Percentiles rank a stretch among this genome's conserved stretches.
Evolutionary conservation across 1,284 basidiomycete genomes (phyloP).

Genomic region (Tilletia indica): DNA sequence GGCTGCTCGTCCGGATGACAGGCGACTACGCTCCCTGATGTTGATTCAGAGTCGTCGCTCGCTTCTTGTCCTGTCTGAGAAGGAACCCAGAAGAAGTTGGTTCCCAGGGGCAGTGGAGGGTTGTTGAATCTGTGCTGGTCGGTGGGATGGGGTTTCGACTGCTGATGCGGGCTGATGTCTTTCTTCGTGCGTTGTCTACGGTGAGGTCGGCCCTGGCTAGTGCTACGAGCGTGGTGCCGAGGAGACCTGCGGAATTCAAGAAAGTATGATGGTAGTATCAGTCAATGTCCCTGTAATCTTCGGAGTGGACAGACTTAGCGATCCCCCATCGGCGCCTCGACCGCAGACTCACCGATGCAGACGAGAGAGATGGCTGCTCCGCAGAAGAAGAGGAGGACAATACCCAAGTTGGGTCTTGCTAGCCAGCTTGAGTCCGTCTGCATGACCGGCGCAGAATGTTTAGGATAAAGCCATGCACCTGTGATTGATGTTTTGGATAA

Average conservation of each 20-base stretch:
- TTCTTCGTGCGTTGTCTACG: conserved; percentile 19
- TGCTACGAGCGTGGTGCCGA: conserved; percentile 4
- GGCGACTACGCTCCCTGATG: not conserved
- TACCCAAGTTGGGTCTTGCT: not conserved
- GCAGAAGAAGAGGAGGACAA: not conserved
- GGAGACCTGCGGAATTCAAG: too few relatives aligned
- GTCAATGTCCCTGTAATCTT: too few relatives aligned
- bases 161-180: not conserved
- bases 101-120: not conserved
- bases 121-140: not conserved
- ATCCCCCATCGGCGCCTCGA: too few relatives aligned
- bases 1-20: conserved; percentile 3
- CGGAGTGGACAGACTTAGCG: too few relatives aligned
- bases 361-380: conserved; percentile 10
- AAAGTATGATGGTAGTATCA: too few relatives aligned
- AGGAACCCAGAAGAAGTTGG: conserved; percentile 14
- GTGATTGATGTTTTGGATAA: not conserved
- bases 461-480: conserved; percentile 15
- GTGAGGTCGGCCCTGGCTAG: conserved; percentile 17
- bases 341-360: not conserved
- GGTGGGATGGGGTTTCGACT: not conserved
- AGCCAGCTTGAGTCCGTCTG: too few relatives aligned
- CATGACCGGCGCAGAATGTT: too few relatives aligned
- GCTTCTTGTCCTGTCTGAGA: too few relatives aligned
- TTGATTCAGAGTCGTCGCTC: too few relatives aligned